Percentiles rank a stretch among this genome's conserved stretches.
These are phyloP conservation scores for Lycium ferocissimum DNA, from an alignment of 257 asterid genomes.

Conservation along the genomic window DNA sequence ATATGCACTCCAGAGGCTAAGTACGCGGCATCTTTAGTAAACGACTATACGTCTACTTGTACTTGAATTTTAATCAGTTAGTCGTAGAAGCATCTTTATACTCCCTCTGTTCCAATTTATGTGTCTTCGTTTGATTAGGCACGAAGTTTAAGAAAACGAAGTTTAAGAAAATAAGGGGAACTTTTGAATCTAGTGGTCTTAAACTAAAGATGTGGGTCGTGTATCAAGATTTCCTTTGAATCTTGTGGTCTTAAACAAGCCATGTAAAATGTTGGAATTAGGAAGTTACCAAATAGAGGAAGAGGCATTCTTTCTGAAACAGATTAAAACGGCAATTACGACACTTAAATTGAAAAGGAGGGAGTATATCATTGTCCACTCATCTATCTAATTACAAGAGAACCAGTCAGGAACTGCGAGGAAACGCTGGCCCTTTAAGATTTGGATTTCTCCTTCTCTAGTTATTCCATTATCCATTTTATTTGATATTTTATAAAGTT, in stretches of 20 bases:
- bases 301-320: background rate
- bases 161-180: background rate
- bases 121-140: conserved; percentile 15
- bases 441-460: background rate
- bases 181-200: background rate
- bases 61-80: conserved; percentile 14
- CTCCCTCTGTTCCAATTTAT: background rate
- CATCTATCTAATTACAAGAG: background rate
- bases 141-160: background rate
- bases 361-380: background rate
- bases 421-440: background rate
- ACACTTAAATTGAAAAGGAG: background rate
- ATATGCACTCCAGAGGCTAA: background rate
- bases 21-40: background rate
- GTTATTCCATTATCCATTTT: background rate
- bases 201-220: background rate
- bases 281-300: background rate
- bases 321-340: background rate
- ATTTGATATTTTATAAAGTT: background rate
- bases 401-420: background rate
- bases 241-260: background rate
- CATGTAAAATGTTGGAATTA: background rate
- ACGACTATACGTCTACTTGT: background rate
- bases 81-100: conserved; percentile 4
- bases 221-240: background rate